Base-by-base conservation (phyloP, 495 filamentous ascomycete genomes). In the Jackrogersella minutella region DNA sequence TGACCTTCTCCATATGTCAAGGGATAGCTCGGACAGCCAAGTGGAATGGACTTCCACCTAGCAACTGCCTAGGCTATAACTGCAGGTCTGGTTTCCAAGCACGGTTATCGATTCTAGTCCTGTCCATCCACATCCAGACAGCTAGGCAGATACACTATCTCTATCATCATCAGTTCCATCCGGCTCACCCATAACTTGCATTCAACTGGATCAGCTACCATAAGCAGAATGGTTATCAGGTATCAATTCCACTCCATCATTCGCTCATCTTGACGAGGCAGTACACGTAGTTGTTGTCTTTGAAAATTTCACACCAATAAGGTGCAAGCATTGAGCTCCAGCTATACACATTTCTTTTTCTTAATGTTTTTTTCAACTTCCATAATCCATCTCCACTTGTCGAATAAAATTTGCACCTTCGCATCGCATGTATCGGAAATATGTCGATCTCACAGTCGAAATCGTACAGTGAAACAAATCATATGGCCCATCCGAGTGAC, bases 111-210 rank as follows among this genome's bases (percentile, higher is more conserved):
- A 40, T 43, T 41, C n/a, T 22, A 19, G 30, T 30, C 24, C 24
- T 49, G 14, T 16, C n/a, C 21, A 7, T 34, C 13, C 14, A 33
- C n/a, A n/a, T 21, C 44, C 14, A 16, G 6, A 3, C 19, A 41
- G 5, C n/a, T 41, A 14, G 14, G n/a, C 17, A 43, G 7, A 22
- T 43, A 43, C 44, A n/a, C n/a, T n/a, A n/a, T n/a, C n/a, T n/a
- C n/a, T n/a, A n/a, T n/a, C n/a, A n/a, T n/a, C n/a, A n/a, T n/a
- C 56, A 50, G 17, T 63, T 62, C 54, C 58, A 54, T 54, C 58
- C 52, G 17, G 30, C 43, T 36, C 65, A 61, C 40, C 47, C 58
- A 63, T 11, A 55, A 54, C 58, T 58, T 49, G 10, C 36, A n/a
- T 13, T 61, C 16, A 58, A 43, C 56, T 49, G 62, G 62, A 37